Evolutionary conservation across 352 stramenopile species (phyloP).

Genomic region (Blastocystis sp.): DNA sequence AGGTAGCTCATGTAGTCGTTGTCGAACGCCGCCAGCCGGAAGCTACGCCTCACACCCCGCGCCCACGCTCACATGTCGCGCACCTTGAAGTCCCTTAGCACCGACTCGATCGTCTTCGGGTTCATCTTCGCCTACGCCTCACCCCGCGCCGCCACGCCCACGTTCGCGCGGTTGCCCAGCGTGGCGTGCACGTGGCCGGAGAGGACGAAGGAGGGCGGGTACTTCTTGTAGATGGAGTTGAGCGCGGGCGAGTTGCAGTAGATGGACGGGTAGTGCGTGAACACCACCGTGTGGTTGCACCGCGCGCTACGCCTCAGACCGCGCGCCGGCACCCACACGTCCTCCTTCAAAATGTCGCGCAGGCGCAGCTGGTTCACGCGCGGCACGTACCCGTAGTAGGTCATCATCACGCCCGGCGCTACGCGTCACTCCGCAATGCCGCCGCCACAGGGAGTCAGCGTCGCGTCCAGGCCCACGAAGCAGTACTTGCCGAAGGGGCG

Average conservation of each 20-base stretch:
- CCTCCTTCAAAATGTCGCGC: neutral
- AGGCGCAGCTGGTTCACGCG: neutral
- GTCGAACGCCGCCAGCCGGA: conserved; percentile 40
- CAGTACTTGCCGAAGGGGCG: conserved; percentile 43
- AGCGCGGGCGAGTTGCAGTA: conserved; percentile 53
- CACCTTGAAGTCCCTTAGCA: conserved; percentile 52
- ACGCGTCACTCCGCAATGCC: neutral
- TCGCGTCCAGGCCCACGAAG: conserved; percentile 52
- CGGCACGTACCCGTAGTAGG: conserved; percentile 51
- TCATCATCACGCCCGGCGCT: conserved; percentile 59
- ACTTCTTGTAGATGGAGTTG: conserved; percentile 26
- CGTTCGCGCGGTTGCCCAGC: conserved; percentile 55
- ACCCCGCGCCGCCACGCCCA: neutral
- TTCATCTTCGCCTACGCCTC: conserved; percentile 23
- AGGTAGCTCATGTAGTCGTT: conserved; percentile 44
- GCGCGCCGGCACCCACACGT: neutral
- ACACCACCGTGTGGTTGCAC: conserved; percentile 58
- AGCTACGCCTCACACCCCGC: neutral
- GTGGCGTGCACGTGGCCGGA: conserved; percentile 55
- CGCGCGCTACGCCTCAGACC: neutral
- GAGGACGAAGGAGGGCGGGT: conserved; percentile 51
- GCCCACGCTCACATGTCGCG: conserved; percentile 10
- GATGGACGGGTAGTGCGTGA: conserved; percentile 56
- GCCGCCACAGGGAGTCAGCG: conserved; percentile 34
- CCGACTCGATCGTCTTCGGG: conserved; percentile 28